Evolutionary conservation across 345 rosid genomes (phyloP), one percentile per base, ranked within the genome.

Genomic region (Bretschneidera sinensis): DNA sequence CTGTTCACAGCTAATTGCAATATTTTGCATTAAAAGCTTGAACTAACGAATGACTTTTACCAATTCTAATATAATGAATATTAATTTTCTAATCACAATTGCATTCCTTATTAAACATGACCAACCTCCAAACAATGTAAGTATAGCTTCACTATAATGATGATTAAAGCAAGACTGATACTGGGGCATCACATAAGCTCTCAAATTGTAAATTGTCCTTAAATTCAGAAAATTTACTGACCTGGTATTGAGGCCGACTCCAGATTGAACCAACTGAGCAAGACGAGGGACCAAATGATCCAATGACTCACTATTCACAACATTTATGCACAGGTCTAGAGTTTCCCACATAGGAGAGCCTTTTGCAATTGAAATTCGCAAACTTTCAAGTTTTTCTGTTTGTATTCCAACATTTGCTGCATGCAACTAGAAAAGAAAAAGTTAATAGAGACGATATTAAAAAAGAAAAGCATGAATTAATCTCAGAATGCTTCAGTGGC

Each of bases 291-390:
- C 85, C 80, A 92, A 71, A 72, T 74, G 68, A 62, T 92, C 85
- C 50, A 92, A 76, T 62, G 97, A 83, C 65, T 83, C 85, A 1
- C 68, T 70, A 75, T 89, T 83, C 63, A 81, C 83, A 60, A 84
- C 81, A 77, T 85, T 87, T 64, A 92, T 78, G 83, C 98, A 92
- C 34, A 85, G 74, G 61, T 92, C 98, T 65, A 92, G 96, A 64
- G 98, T 92, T 81, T 92, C 98, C 98, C 98, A 92, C 98, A 92
- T 92, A 39, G 97, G 91, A 74, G 98, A 92, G 73, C 94, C 79
- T 83, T 87, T 92, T 43, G 98, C 85, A 67, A 89, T 87, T 69
- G 98, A 89, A 65, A 92, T 79, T 57, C 98, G 88, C 68, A 92
- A 77, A 79, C 76, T 87, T 68, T 92, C 98, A 68, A 92, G 87